These are phyloP conservation scores for Ophiosphaerella herpotricha DNA, from an alignment of 2,329 filamentous ascomycete genomes.

Conservation along the genomic window DNA sequence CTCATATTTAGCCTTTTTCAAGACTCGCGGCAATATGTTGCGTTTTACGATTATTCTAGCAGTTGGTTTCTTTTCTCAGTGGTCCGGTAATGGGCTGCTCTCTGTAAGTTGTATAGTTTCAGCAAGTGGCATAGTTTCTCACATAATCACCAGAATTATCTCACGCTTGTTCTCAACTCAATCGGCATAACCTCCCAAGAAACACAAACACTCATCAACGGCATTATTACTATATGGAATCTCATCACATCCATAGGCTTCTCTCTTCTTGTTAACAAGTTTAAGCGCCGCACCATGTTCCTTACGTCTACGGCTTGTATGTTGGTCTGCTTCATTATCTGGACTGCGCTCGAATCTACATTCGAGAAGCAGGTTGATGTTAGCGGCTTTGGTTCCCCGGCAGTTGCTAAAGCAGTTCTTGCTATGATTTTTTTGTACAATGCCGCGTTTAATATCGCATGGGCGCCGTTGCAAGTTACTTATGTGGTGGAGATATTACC, in stretches of 20 bases:
- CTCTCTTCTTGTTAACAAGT: conserved; percentile 47
- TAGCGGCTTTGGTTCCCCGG: background rate
- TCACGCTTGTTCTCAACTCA: conserved; percentile 42
- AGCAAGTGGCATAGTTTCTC: background rate
- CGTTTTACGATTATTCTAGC: conserved; percentile 59
- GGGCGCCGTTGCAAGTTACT: conserved; percentile 25
- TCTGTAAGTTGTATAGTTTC: conserved; percentile 18
- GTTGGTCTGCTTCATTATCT: conserved; percentile 48
- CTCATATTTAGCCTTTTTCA: conserved; percentile 4
- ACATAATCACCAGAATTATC: conserved; percentile 18
- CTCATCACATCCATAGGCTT: conserved; percentile 40
- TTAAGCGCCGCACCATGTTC: conserved; percentile 51
- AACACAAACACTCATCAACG: conserved; percentile 45
- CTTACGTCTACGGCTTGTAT: conserved; percentile 49
- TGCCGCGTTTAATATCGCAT: conserved; percentile 37
- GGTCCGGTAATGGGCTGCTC: conserved; percentile 45
- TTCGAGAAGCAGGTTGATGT: conserved; percentile 4
- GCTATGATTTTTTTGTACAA: conserved; percentile 59
- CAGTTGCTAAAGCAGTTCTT: conserved; percentile 41
- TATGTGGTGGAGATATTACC: conserved; percentile 36
- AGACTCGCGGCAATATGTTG: conserved; percentile 58
- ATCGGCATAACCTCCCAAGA: conserved; percentile 42
- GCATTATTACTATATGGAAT: conserved; percentile 48
- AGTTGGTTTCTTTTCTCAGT: conserved; percentile 62
- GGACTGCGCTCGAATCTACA: conserved; percentile 2